Evolutionary conservation across 1,139 yeast genomes (phyloP).

Genomic region (Suhomyces guaymorum): DNA sequence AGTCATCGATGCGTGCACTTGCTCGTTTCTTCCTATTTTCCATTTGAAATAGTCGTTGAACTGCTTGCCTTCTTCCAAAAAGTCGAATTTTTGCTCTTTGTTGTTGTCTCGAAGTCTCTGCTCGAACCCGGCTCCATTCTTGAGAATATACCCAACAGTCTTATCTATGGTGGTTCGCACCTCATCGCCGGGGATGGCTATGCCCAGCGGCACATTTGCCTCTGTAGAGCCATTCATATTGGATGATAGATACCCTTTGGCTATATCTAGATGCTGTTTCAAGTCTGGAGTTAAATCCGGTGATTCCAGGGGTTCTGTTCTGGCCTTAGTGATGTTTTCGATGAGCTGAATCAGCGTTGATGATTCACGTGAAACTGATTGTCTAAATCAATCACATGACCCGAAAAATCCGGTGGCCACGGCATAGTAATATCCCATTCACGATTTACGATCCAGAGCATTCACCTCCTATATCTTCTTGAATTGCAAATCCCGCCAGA

Average conservation of each 20-base stretch:
- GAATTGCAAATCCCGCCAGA: background rate
- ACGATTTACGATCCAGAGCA: background rate
- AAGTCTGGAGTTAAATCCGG: background rate
- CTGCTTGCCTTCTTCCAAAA: slow-evolving; percentile 55
- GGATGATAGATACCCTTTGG: too few species aligned
- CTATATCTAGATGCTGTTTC: too few species aligned
- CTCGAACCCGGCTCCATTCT: slow-evolving; percentile 71
- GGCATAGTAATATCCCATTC: too few species aligned
- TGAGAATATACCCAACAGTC: slow-evolving; percentile 67
- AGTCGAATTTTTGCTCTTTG: slow-evolving; percentile 59
- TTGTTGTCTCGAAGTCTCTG: slow-evolving; percentile 53
- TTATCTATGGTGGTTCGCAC: slow-evolving; percentile 54
- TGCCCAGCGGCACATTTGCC: background rate
- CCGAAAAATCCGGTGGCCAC: background rate
- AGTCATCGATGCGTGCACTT: background rate
- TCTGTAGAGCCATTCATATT: too few species aligned
- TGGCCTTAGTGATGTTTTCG: background rate
- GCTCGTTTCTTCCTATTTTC: slow-evolving; percentile 21
- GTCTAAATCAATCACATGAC: slow-evolving; percentile 1
- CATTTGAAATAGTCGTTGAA: slow-evolving; percentile 59
- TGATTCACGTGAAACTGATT: background rate
- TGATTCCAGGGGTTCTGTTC: background rate
- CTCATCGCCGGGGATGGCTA: slow-evolving; percentile 5
- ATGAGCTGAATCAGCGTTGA: too few species aligned
- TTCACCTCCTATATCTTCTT: background rate